Evolutionary conservation across 225 moss, liverwort and hornwort species (phyloP), one percentile per base, ranked within the genome.

Genomic region (Marchantia polymorpha): DNA sequence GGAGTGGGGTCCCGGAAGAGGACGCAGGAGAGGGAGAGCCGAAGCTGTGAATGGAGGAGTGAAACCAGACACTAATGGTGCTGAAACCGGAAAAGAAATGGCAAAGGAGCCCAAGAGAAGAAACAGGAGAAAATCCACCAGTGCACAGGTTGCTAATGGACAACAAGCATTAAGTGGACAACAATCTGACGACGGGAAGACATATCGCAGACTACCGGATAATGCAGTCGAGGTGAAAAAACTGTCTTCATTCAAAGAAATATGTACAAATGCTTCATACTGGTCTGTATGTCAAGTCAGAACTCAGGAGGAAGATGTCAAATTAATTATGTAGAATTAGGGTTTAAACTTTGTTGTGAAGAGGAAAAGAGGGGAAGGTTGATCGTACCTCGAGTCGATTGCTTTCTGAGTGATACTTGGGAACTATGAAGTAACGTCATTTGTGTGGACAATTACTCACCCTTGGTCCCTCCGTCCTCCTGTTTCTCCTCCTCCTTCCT

Each of bases 1-100:
- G 83, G 97, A 94, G 80, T 94, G 97, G 97, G 97, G 97, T 81
- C 94, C 97, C 70, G 74, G 86, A 29, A 85, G 90, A 15, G 83
- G 84, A 30, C 86, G 91, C 20, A 82, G 91, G 69, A 87, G 85
- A 84, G 88, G 84, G 12, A 81, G 63, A 58, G 86, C 85, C 52
- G 92, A 92, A 85, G 81, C 77, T 59, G 76, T 56, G 0, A 86
- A 68, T 75, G 85, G 83, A 72, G 80, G 80, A 69, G 47, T 76
- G 14, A 68, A 10, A 63, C 74, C 59, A 47, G 83, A 72, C 47
- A 77, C 64, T 64, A 68, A 72, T 76, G 78, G 64, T 61, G 27
- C 76, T 72, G 64, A 30, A 8, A 22, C 59, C 46, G 61, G 53
- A 46, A 63, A 46, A 12, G 76, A 63, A 22, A 0, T 16, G 39